Evolutionary conservation across 306 rosid genomes (phyloP), one percentile per base, ranked within the genome.

Genomic region (Psophocarpus tetragonolobus): DNA sequence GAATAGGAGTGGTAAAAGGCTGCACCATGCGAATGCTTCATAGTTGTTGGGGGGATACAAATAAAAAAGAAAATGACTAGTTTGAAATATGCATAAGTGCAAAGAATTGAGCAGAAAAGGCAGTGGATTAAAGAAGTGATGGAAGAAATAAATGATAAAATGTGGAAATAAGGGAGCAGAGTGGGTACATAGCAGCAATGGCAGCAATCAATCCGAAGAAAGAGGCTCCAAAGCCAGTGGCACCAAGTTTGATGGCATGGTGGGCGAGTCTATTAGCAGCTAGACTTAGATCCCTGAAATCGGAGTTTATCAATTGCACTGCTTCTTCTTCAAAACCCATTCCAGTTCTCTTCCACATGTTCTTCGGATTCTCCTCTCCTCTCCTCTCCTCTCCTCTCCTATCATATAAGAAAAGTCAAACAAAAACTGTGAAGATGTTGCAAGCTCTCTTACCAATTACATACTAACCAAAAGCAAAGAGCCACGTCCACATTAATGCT

Each of bases 121-220:
- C 10, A 32, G n/a, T 54, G 62, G 62, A 23, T 33, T 3, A 3
- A 33, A 33, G 4, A 3, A 33, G 36, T 33, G 6, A 33, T 4
- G 33, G 47, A 71, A 6, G 1, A 17, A 24, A 78, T 4, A 1
- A n/a, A 5, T 0, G 4, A 41, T 4, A 41, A n/a, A 41, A 41
- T 11, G n/a, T 3, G 47, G n/a, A 41, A 41, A n/a, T 3, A 39
- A 35, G 7, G 5, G 20, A 32, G 36, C 5, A 20, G 50, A 17
- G 45, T 8, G 33, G 79, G 15, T 83, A 92, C 97, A 94, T 92
- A 50, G 98, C 97, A 78, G 93, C 85, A 78, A 92, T 38, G 8
- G 90, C 76, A 80, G 97, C 95, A 57, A 94, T 24, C 82, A 93
- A 89, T 58, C 88, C 83, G 27, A 94, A 90, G 42, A 94, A 78